Conservation (phyloP, 805 yeast species). For the Schizosaccharomyces cryophilus region DNA sequence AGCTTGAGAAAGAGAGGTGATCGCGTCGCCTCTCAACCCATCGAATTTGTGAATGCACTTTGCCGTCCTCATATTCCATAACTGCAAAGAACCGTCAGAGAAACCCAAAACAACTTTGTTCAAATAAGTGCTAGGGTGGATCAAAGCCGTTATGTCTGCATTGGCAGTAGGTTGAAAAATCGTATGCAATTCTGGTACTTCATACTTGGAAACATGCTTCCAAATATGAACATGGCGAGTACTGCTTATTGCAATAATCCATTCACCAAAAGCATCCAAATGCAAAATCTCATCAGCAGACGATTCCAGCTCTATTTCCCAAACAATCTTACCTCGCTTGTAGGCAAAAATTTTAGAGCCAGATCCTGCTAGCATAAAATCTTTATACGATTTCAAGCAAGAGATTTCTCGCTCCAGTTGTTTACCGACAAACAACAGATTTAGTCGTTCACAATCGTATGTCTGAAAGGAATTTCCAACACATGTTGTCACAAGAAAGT, state of each 20-base stretch:
- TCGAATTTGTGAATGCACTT: constrained; percentile 30
- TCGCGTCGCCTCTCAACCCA: constrained; percentile 22
- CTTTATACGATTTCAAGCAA: not conserved
- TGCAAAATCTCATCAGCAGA: constrained; percentile 17
- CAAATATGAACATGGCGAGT: not conserved
- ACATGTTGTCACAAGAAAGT: constrained; percentile 67
- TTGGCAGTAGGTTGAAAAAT: constrained; percentile 22
- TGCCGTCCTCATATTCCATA: constrained; percentile 58
- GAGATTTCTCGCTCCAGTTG: not conserved
- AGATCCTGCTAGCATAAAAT: constrained; percentile 27
- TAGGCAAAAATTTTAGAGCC: constrained; percentile 47
- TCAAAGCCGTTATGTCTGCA: constrained; percentile 42
- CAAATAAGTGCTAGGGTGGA: constrained; percentile 77
- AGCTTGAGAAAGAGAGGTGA: constrained; percentile 53
- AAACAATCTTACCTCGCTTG: constrained; percentile 49
- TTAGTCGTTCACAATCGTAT: constrained; percentile 26
- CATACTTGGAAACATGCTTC: constrained; percentile 9
- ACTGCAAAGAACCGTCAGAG: constrained; percentile 34
- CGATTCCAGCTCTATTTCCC: constrained; percentile 15
- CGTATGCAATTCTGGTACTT: constrained; percentile 36
- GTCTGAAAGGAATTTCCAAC: constrained; percentile 82
- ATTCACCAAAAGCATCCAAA: constrained; percentile 52
- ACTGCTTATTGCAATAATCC: constrained; percentile 31
- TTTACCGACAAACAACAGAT: not conserved
- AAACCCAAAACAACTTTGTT: constrained; percentile 60